phyloP scores from a whole-genome alignment of 176 grass and related monocot genomes.

The Olyra latifolia region DNA sequence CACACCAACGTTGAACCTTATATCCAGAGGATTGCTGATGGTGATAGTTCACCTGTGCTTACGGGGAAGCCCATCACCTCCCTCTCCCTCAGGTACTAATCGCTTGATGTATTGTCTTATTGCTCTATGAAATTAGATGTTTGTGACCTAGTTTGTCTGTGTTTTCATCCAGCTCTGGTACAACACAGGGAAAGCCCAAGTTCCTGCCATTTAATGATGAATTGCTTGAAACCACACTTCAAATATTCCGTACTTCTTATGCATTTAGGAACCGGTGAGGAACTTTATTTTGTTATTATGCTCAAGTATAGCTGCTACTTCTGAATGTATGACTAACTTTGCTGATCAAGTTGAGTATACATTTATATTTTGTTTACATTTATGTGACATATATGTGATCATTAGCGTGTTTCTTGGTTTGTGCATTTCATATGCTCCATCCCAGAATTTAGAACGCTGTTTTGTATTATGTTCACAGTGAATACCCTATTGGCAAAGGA shows the following conservation, averaged over 20 bases:
- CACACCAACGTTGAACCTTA: conserved; percentile 73
- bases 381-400: not conserved
- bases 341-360: not conserved
- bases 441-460: not conserved
- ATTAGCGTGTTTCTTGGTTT: conserved; percentile 4
- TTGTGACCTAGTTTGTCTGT: conserved; percentile 4
- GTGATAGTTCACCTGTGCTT: conserved; percentile 53
- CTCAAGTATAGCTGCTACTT: not conserved
- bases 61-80: conserved; percentile 80
- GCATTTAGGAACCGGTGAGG: conserved; percentile 90
- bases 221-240: conserved; percentile 81
- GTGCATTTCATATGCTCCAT: not conserved
- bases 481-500: conserved; percentile 76
- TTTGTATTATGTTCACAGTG: conserved; percentile 45
- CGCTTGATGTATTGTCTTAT: not conserved
- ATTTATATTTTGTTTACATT: not conserved
- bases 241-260: conserved; percentile 78
- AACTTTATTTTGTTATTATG: conserved; percentile 11
- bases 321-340: not conserved
- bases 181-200: conserved; percentile 92
- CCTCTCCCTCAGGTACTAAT: conserved; percentile 73
- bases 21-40: conserved; percentile 73
- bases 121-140: not conserved
- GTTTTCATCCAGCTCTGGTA: conserved; percentile 73
- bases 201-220: conserved; percentile 91